These are phyloP conservation scores for Murraya koenigii DNA, from an alignment of 345 rosid species.

Conservation along the genomic window DNA sequence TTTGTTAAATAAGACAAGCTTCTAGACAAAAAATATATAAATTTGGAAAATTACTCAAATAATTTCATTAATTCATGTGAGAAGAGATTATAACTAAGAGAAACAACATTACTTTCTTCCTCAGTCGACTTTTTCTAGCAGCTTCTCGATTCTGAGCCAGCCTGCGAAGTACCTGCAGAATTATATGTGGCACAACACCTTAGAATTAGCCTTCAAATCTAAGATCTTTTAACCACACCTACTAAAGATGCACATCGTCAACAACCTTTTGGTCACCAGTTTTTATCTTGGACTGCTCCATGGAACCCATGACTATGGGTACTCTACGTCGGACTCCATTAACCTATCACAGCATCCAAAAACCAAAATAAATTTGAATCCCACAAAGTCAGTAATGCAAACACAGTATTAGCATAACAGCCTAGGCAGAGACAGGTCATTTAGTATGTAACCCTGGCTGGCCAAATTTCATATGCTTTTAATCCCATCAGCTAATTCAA, in stretches of 20 bases:
- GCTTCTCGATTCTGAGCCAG: conserved; percentile 97
- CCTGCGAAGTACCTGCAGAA: conserved; percentile 64
- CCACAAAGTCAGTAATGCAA: not conserved
- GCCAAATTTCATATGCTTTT: not conserved
- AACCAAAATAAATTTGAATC: not conserved
- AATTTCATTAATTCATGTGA: not conserved
- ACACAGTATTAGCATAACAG: not conserved
- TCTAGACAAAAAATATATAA: not conserved
- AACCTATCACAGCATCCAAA: conserved; percentile 29
- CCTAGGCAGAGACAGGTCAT: not conserved
- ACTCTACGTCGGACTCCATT: conserved; percentile 47
- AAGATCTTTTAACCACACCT: not conserved
- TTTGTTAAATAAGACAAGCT: not conserved
- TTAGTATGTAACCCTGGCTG: not conserved
- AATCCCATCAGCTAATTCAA: not conserved
- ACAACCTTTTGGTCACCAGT: conserved; percentile 65
- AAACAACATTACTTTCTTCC: conserved; percentile 66
- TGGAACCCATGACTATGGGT: conserved; percentile 46
- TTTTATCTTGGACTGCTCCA: conserved; percentile 58
- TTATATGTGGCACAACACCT: not conserved
- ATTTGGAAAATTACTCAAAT: not conserved
- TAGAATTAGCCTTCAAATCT: not conserved
- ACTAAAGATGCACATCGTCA: not conserved
- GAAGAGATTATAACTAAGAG: not conserved
- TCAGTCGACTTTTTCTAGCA: conserved; percentile 85